Conservation (phyloP, 495 filamentous ascomycete species). For the Neurospora pannonica region DNA sequence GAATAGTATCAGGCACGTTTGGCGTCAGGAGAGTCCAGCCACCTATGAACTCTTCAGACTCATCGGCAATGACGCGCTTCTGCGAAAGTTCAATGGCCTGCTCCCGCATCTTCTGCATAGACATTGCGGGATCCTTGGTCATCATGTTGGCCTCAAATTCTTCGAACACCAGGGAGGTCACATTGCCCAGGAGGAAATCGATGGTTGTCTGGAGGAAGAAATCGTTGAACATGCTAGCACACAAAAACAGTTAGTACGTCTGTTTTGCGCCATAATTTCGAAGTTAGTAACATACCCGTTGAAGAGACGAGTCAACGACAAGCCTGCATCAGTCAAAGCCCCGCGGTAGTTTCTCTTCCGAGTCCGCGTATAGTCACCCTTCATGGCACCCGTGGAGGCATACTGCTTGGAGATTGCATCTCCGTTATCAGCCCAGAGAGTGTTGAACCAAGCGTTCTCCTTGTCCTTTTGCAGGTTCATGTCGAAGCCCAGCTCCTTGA, state of each 20-base stretch:
- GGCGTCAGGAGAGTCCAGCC: conserved; percentile 71
- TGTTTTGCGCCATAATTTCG: neutral
- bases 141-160: conserved; percentile 89
- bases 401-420: conserved; percentile 67
- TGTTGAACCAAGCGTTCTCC: conserved; percentile 84
- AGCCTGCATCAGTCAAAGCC: conserved; percentile 81
- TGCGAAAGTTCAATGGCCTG: conserved; percentile 79
- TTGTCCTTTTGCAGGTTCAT: conserved; percentile 60
- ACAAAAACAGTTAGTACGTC: conserved; percentile 20
- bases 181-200: conserved; percentile 88
- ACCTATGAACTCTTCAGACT: conserved; percentile 68
- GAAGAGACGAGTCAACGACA: conserved; percentile 68
- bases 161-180: conserved; percentile 69
- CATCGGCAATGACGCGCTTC: conserved; percentile 76
- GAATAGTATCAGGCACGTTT: conserved; percentile 47
- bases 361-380: conserved; percentile 91
- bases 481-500: conserved; percentile 63
- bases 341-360: conserved; percentile 85
- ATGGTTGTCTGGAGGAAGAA: conserved; percentile 92
- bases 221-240: conserved; percentile 84
- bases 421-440: conserved; percentile 89
- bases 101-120: conserved; percentile 70
- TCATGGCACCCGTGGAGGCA: conserved; percentile 84
- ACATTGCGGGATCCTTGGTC: conserved; percentile 77
- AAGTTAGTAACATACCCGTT: conserved; percentile 35